Evolutionary conservation across 495 filamentous ascomycete species (phyloP).

Genomic region (Talaromyces borbonicus): DNA sequence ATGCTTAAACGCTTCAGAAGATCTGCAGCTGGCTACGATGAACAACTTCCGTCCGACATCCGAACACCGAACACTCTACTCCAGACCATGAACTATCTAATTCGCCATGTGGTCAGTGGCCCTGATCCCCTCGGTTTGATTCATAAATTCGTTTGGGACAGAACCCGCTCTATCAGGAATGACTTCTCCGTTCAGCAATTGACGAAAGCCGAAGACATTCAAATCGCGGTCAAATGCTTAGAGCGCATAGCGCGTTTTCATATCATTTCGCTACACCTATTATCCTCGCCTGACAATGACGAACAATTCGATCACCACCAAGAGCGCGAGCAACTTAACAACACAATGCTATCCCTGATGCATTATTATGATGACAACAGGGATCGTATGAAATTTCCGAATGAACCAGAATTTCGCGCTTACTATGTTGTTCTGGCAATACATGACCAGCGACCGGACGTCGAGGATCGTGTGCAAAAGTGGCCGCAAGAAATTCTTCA

Average conservation of each 20-base stretch:
- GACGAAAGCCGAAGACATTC: slow-evolving; percentile 54
- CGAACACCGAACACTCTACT: slow-evolving; percentile 67
- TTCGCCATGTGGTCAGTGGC: slow-evolving; percentile 59
- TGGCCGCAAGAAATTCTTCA: slow-evolving; percentile 53
- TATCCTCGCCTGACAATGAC: slow-evolving; percentile 54
- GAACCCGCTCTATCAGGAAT: slow-evolving; percentile 82
- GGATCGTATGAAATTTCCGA: slow-evolving; percentile 42
- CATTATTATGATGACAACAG: slow-evolving; percentile 77
- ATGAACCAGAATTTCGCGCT: slow-evolving; percentile 84
- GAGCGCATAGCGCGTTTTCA: slow-evolving; percentile 90
- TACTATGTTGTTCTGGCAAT: slow-evolving; percentile 84
- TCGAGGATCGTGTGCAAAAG: slow-evolving; percentile 63
- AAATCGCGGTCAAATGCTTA: slow-evolving; percentile 64
- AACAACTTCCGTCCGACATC: slow-evolving; percentile 85
- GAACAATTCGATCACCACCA: slow-evolving; percentile 79
- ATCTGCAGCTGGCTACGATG: slow-evolving; percentile 86
- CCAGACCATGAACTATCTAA: slow-evolving; percentile 72
- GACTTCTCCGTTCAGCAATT: slow-evolving; percentile 89
- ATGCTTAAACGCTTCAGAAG: slow-evolving; percentile 84
- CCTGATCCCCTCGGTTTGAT: slow-evolving; percentile 53
- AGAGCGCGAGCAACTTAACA: slow-evolving; percentile 85
- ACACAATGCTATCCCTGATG: slow-evolving; percentile 76
- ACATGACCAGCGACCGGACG: slow-evolving; percentile 55
- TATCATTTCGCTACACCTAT: slow-evolving; percentile 74
- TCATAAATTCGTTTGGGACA: slow-evolving; percentile 90